Conservation (phyloP, 23 red algal species). For the Gracilaria domingensis region DNA sequence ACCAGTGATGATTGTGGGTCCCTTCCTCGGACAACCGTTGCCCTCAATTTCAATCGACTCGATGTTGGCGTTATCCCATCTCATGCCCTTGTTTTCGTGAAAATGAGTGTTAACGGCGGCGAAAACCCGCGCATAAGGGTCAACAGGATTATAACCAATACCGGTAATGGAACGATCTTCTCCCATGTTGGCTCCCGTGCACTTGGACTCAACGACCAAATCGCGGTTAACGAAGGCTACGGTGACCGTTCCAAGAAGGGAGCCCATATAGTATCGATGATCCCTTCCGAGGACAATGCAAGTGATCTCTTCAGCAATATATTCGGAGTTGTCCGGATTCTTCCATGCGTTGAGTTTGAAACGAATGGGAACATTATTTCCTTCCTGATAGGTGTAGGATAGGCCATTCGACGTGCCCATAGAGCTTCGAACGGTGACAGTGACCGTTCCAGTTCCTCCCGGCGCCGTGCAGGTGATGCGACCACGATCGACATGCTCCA, state of each 20-base stretch:
- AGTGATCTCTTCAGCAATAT: slow-evolving; percentile 46
- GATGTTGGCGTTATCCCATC: slow-evolving; percentile 53
- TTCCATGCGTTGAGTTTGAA: slow-evolving; percentile 46
- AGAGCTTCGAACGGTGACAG: slow-evolving; percentile 41
- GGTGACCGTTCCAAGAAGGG: slow-evolving; percentile 53
- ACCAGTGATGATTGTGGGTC: slow-evolving; percentile 61
- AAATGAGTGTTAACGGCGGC: slow-evolving; percentile 55
- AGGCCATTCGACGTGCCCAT: slow-evolving; percentile 51
- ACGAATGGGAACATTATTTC: slow-evolving; percentile 42
- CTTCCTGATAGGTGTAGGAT: slow-evolving; percentile 37
- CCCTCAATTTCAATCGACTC: slow-evolving; percentile 38
- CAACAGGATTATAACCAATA: slow-evolving; percentile 60
- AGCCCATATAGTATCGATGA: slow-evolving; percentile 67
- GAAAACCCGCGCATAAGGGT: slow-evolving; percentile 41
- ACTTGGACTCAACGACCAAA: slow-evolving; percentile 35
- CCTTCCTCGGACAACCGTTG: slow-evolving; percentile 40
- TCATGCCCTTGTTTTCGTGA: slow-evolving; percentile 46
- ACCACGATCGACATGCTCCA: slow-evolving; percentile 32
- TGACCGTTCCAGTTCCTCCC: slow-evolving; percentile 45
- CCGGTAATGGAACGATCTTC: slow-evolving; percentile 60
- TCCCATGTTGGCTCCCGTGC: slow-evolving; percentile 56
- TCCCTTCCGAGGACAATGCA: slow-evolving; percentile 53
- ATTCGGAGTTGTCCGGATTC: slow-evolving; percentile 55
- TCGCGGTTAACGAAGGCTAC: slow-evolving; percentile 34
- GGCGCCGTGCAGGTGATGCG: slow-evolving; percentile 58